phyloP scores from a whole-genome alignment of 2,329 filamentous ascomycete genomes.

The Calonectria crousiana region DNA sequence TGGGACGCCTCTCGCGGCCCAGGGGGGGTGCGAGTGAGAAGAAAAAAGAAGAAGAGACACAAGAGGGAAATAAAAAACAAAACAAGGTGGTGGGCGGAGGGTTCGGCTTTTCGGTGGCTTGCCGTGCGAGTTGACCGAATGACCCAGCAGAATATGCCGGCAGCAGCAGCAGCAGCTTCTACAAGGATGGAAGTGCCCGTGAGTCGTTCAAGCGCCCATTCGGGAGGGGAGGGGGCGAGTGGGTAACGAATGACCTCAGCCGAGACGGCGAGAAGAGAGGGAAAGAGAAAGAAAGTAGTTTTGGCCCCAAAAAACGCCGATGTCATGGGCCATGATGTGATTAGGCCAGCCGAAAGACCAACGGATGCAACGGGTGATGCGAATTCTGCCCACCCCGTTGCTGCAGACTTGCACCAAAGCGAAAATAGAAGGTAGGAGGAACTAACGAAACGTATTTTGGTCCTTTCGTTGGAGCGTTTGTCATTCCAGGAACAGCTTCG shows the following conservation, averaged over 20 bases:
- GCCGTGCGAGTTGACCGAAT: constrained; percentile 8
- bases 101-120: constrained; percentile 19
- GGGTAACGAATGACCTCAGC: constrained; percentile 31
- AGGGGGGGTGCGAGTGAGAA: background rate
- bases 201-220: constrained; percentile 19
- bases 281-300: background rate
- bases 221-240: background rate
- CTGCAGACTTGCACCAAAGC: background rate
- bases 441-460: background rate
- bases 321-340: background rate
- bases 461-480: background rate
- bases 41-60: background rate
- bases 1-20: constrained; percentile 13
- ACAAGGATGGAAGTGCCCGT: background rate
- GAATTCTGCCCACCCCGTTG: background rate
- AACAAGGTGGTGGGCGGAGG: background rate
- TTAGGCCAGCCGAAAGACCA: background rate
- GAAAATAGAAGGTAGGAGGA: background rate
- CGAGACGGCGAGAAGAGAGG: background rate
- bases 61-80: background rate
- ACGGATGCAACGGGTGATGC: background rate
- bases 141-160: constrained; percentile 14
- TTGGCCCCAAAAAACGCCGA: background rate
- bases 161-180: constrained; percentile 25
- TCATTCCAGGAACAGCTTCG: constrained; percentile 11